Conservation (phyloP, 2,329 filamentous ascomycete genomes). For the Neonectria faginata region DNA sequence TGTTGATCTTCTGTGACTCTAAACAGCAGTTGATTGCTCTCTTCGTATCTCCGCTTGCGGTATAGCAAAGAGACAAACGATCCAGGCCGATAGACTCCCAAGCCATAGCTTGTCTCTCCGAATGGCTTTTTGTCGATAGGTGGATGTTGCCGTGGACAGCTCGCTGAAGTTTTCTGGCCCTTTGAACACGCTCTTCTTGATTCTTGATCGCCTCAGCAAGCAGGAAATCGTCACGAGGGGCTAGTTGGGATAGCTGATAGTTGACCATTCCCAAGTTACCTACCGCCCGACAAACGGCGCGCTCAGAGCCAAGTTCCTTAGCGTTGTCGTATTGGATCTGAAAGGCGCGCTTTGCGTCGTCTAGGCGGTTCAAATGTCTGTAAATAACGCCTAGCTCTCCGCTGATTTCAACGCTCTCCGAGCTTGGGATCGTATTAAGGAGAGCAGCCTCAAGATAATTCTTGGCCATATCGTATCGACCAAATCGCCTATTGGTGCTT, state of each 20-base stretch:
- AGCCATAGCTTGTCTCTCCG: conserved; percentile 14
- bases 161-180: conserved; percentile 10
- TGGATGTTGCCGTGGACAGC: background rate
- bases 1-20: conserved; percentile 30
- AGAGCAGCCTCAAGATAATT: conserved; percentile 40
- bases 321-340: conserved; percentile 47
- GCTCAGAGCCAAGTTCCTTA: conserved; percentile 37
- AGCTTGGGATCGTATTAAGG: conserved; percentile 26
- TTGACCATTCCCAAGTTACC: conserved; percentile 53
- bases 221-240: conserved; percentile 28
- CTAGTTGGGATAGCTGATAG: conserved; percentile 48
- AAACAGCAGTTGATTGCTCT: conserved; percentile 39
- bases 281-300: conserved; percentile 47
- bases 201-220: conserved; percentile 46
- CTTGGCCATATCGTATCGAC: conserved; percentile 44
- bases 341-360: conserved; percentile 45
- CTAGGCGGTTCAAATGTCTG: conserved; percentile 46
- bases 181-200: conserved; percentile 42
- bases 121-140: background rate
- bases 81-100: conserved; percentile 48
- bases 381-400: conserved; percentile 51
- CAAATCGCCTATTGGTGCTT: conserved; percentile 46
- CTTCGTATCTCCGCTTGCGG: conserved; percentile 36
- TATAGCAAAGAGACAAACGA: conserved; percentile 51
- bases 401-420: conserved; percentile 36